Percentiles rank a stretch among this genome's conserved stretches.
These are phyloP conservation scores for Austroboletus novae-zelandiae DNA, from an alignment of 1,284 basidiomycete species.

Conservation along the genomic window DNA sequence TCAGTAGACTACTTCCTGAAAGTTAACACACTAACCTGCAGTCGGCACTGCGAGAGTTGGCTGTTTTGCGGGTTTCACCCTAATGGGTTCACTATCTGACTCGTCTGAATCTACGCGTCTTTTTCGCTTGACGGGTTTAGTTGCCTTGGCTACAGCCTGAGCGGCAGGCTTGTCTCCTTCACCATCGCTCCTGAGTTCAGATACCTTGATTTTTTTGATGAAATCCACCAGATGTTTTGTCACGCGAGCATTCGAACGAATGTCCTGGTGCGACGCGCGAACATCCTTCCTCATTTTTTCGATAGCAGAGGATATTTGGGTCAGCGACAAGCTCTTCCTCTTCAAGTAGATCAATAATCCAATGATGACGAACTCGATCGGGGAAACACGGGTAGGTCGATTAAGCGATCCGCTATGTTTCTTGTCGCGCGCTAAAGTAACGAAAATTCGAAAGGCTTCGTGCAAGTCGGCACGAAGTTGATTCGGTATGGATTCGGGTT, in stretches of 20 bases:
- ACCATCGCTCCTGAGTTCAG: conserved; percentile 32
- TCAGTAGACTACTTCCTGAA: neutral
- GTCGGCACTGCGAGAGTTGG: neutral
- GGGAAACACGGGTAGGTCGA: conserved; percentile 42
- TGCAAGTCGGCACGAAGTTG: conserved; percentile 34
- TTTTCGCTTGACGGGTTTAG: conserved; percentile 28
- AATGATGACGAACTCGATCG: conserved; percentile 48
- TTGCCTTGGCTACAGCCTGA: conserved; percentile 7
- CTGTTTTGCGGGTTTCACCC: conserved; percentile 14
- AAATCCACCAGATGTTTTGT: conserved; percentile 40
- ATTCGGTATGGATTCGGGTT: conserved; percentile 25
- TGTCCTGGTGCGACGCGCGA: conserved; percentile 39
- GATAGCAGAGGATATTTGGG: conserved; percentile 42
- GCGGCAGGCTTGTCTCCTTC: conserved; percentile 29
- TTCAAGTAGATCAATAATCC: conserved; percentile 42
- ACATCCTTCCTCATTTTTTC: conserved; percentile 43
- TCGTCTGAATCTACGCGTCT: conserved; percentile 24
- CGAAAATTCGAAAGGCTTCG: conserved; percentile 43
- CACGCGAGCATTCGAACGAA: conserved; percentile 43
- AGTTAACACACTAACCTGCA: conserved; percentile 18
- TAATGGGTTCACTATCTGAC: conserved; percentile 22
- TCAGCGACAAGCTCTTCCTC: conserved; percentile 37
- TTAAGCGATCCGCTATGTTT: conserved; percentile 38
- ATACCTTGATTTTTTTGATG: conserved; percentile 35
- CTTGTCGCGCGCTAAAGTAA: conserved; percentile 38